Evolutionary conservation across 768 basidiomycete species (phyloP).

Genomic region (Lactarius akahatsu): DNA sequence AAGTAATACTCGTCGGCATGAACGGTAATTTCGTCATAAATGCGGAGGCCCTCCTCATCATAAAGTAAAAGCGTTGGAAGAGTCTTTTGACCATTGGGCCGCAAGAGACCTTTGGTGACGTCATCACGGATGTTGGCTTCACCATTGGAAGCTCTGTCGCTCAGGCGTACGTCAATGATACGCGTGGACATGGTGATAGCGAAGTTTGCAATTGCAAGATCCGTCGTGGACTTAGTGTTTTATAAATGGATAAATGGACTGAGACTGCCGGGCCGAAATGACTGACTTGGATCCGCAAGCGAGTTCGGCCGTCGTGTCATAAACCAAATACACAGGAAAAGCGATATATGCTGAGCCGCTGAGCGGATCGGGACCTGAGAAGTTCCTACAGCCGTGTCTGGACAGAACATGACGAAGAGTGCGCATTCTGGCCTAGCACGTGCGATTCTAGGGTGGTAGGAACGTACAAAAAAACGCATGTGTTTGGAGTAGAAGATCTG

Average conservation of each 20-base stretch:
- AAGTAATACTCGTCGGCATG: slow-evolving; percentile 83
- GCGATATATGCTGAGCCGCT: not conserved
- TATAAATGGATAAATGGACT: slow-evolving; percentile 17
- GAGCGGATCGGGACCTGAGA: not conserved
- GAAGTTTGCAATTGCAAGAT: not conserved
- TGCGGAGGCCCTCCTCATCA: slow-evolving; percentile 77
- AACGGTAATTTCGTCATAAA: slow-evolving; percentile 86
- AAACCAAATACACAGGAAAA: not conserved
- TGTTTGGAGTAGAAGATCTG: not conserved
- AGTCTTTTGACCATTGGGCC: slow-evolving; percentile 53
- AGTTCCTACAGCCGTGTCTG: not conserved
- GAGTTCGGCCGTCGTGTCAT: not conserved
- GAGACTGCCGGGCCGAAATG: not conserved
- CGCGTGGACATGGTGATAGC: slow-evolving; percentile 32
- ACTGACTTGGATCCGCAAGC: slow-evolving; percentile 5
- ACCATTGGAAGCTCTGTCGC: slow-evolving; percentile 37
- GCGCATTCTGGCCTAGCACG: slow-evolving; percentile 9
- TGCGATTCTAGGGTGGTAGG: slow-evolving; percentile 3
- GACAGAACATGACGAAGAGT: slow-evolving; percentile 19
- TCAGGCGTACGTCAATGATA: slow-evolving; percentile 52
- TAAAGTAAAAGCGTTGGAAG: slow-evolving; percentile 86
- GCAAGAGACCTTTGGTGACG: slow-evolving; percentile 55
- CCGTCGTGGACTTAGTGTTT: not conserved
- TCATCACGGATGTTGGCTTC: slow-evolving; percentile 40
- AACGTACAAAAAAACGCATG: slow-evolving; percentile 10